Evolutionary conservation across 495 filamentous ascomycete species (phyloP).

Genomic region (Rhizodiscina lignyota): DNA sequence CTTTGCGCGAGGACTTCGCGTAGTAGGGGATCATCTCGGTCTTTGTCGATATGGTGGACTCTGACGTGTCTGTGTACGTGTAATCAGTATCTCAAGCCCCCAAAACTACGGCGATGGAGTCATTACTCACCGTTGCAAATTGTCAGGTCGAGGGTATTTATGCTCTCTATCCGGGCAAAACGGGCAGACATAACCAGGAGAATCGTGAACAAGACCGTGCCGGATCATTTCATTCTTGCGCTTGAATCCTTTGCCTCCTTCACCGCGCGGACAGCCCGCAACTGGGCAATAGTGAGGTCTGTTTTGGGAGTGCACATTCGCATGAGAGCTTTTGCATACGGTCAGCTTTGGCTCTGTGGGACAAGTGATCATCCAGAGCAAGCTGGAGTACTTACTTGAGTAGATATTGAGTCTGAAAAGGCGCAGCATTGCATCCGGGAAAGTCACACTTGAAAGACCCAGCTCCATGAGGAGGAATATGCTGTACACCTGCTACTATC

Average conservation of each 20-base stretch:
- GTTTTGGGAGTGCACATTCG: constrained; percentile 84
- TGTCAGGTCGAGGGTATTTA: constrained; percentile 91
- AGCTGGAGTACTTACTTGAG: constrained; percentile 58
- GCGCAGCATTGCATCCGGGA: constrained; percentile 60
- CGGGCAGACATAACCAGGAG: constrained; percentile 91
- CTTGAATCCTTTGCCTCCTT: constrained; percentile 91
- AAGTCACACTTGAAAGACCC: constrained; percentile 45
- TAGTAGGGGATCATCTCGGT: constrained; percentile 63
- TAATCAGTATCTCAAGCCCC: not conserved
- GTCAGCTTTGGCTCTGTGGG: too few species aligned
- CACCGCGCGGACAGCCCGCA: constrained; percentile 55
- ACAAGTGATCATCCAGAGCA: too few species aligned
- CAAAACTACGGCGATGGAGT: not conserved
- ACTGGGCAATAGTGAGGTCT: constrained; percentile 87
- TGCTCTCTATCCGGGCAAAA: constrained; percentile 94
- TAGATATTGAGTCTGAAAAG: constrained; percentile 86
- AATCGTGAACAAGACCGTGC: constrained; percentile 87
- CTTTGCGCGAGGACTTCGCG: constrained; percentile 70
- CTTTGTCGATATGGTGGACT: constrained; percentile 76
- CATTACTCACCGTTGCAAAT: constrained; percentile 69
- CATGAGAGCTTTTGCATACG: constrained; percentile 92
- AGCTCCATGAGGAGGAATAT: constrained; percentile 11
- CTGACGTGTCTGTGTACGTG: constrained; percentile 54
- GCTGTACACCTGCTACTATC: too few species aligned
- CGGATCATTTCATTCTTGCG: constrained; percentile 99